Base-by-base conservation (phyloP, 305 asterid genomes). In the Petunia hybrid region DNA sequence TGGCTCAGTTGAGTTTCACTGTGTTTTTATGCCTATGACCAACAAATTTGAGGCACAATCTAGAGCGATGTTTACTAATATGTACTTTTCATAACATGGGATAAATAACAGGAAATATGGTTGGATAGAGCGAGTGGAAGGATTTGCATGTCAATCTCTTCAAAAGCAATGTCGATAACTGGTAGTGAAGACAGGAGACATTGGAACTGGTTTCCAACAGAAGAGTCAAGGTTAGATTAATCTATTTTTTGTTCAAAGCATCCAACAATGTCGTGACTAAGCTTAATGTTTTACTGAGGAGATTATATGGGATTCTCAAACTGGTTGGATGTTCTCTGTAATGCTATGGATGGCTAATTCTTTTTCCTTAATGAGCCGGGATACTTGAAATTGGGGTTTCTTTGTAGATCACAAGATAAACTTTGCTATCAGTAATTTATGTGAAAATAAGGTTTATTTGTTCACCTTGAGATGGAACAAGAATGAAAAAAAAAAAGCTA, bases 171-270 rank as follows among this genome's bases (percentile, higher is more conserved):
- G 95, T 22, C 90, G 38, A 91, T 92, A 75, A 92, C 97, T 5
- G 95, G 97, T 42, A 91, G 91, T 40, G 95, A 91, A 80, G 97
- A 92, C 85, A 79, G 94, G 82, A 88, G 95, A 86, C 91, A 93
- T 85, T 93, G 98, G 97, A 93, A 87, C 76, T 92, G 97, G 95
- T 78, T 93, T 85, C 91, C 90, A 92, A 85, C 91, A 94, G 97
- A 93, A 92, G 95, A 92, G 86, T 92, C 95, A 10, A 89, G 95
- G 97, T 91, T 71, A 60, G 87, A 68, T 69, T 81, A 14, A 45
- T 74, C 41, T 66, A 36, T 46, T 46, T 3, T 46, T 46, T 46
- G 53, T 46, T 14, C 42, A n/a, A 36, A 36, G 8, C 38, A 46
- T 61, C 31, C 67, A 61, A 61, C 8, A 61, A 46, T 46, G 8